phyloP scores from a whole-genome alignment of 2,329 filamentous ascomycete genomes.

The Colletotrichum sp. region DNA sequence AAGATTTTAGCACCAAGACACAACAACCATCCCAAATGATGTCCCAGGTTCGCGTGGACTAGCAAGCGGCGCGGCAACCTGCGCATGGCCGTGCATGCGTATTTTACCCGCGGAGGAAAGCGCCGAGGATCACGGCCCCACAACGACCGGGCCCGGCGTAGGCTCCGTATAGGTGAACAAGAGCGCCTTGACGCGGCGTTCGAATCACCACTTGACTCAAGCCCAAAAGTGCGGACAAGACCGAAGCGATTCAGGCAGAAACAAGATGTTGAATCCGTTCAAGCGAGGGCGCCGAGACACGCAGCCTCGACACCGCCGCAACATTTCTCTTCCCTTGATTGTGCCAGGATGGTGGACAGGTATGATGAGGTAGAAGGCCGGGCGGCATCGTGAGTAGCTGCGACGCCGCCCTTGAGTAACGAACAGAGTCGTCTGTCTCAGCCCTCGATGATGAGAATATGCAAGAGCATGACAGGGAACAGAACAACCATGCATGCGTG shows the following conservation, averaged over 20 bases:
- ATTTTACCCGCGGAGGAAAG: background rate
- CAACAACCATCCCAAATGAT: background rate
- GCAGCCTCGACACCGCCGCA: background rate
- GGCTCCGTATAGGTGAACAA: background rate
- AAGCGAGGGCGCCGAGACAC: background rate
- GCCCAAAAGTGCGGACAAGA: background rate
- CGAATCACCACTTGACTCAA: background rate
- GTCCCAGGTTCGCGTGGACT: background rate
- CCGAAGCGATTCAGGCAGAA: background rate
- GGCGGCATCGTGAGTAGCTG: background rate
- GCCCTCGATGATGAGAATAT: constrained; percentile 7
- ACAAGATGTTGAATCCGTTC: background rate
- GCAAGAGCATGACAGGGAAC: constrained; percentile 14
- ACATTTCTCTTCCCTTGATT: background rate
- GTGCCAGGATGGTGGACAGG: background rate
- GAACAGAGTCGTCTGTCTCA: constrained; percentile 1
- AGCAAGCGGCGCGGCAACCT: background rate
- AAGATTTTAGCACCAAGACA: background rate
- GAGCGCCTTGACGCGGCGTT: background rate
- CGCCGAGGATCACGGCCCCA: background rate
- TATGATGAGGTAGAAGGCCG: background rate
- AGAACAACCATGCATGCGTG: constrained; percentile 3
- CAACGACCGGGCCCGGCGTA: background rate
- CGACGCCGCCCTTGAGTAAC: background rate
- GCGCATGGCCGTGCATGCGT: background rate